A percentile compares a stretch with the other conserved stretches of the same genome.
Evolutionary conservation across 352 stramenopile genomes (phyloP).

Genomic region (Globisporangium nagaii): DNA sequence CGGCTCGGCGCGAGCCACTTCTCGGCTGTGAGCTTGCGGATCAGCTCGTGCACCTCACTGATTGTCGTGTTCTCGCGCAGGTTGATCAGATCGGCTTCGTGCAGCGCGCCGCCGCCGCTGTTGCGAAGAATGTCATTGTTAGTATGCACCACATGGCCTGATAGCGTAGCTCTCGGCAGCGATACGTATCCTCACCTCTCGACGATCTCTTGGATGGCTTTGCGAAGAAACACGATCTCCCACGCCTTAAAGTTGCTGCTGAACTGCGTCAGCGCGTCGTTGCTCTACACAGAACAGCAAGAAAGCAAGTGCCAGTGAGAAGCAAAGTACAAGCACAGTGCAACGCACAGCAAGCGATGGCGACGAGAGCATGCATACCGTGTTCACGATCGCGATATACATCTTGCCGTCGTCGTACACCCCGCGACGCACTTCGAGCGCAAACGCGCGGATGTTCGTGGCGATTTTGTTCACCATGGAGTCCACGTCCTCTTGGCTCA

Average conservation of each 20-base stretch:
- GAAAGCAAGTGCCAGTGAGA: background rate
- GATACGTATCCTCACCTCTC: constrained; percentile 50
- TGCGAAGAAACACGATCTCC: constrained; percentile 83
- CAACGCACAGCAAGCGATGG: too few relatives aligned
- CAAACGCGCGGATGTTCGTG: constrained; percentile 50
- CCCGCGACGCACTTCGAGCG: constrained; percentile 63
- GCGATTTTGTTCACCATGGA: constrained; percentile 60
- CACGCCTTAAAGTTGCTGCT: constrained; percentile 74
- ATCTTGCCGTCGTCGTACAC: constrained; percentile 84
- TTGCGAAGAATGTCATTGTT: background rate
- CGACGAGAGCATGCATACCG: too few relatives aligned
- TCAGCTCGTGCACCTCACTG: constrained; percentile 55
- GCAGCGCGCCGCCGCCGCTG: constrained; percentile 58
- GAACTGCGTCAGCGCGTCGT: constrained; percentile 67
- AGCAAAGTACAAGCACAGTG: background rate
- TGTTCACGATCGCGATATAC: constrained; percentile 79
- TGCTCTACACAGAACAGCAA: constrained; percentile 41
- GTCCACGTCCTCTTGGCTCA: constrained; percentile 48
- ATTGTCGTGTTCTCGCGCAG: constrained; percentile 64
- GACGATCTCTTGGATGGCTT: constrained; percentile 76
- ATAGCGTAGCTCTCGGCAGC: background rate
- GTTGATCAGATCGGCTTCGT: constrained; percentile 66
- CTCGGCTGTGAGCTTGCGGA: constrained; percentile 56
- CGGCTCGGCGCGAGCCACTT: constrained; percentile 61
- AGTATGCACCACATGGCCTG: background rate